These are phyloP conservation scores for Aspergillus puulaauensis DNA, from an alignment of 2,329 filamentous ascomycete species.

Conservation along the genomic window DNA sequence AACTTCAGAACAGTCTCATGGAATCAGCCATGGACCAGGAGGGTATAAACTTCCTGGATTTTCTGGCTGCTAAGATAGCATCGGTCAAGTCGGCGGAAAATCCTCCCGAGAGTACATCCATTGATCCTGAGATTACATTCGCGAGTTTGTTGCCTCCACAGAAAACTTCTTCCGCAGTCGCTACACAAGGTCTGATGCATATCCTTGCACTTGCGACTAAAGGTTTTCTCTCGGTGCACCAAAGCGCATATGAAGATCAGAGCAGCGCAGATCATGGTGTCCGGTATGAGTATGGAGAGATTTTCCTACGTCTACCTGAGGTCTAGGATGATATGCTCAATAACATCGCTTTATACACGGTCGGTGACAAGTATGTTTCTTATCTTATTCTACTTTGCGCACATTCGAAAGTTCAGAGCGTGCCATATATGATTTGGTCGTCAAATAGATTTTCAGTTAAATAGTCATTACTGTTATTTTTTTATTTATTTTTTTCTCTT, in stretches of 20 bases:
- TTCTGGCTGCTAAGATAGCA: slow-evolving; percentile 53
- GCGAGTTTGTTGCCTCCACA: slow-evolving; percentile 64
- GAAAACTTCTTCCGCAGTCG: slow-evolving; percentile 58
- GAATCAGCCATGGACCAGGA: slow-evolving; percentile 57
- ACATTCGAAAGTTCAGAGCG: not conserved
- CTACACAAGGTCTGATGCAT: slow-evolving; percentile 74
- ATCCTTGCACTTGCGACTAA: slow-evolving; percentile 70
- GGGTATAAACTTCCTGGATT: slow-evolving; percentile 62
- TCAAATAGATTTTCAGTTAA: not conserved
- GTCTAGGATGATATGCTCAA: slow-evolving; percentile 5
- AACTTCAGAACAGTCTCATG: slow-evolving; percentile 44
- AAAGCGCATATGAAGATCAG: slow-evolving; percentile 49
- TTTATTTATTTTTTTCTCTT: not conserved
- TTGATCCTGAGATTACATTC: slow-evolving; percentile 56
- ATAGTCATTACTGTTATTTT: not conserved
- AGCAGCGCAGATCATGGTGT: slow-evolving; percentile 20
- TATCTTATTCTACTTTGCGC: not conserved
- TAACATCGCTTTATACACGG: not conserved
- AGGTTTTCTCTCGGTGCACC: slow-evolving; percentile 61
- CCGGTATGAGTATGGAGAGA: slow-evolving; percentile 29
- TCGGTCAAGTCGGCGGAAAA: slow-evolving; percentile 15
- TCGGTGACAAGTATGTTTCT: not conserved
- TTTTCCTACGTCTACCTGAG: slow-evolving; percentile 24
- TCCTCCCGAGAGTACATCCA: not conserved
- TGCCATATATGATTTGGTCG: not conserved